Conservation (phyloP, 371 early-diverging fungal genomes). For the Mucor irregularis region DNA sequence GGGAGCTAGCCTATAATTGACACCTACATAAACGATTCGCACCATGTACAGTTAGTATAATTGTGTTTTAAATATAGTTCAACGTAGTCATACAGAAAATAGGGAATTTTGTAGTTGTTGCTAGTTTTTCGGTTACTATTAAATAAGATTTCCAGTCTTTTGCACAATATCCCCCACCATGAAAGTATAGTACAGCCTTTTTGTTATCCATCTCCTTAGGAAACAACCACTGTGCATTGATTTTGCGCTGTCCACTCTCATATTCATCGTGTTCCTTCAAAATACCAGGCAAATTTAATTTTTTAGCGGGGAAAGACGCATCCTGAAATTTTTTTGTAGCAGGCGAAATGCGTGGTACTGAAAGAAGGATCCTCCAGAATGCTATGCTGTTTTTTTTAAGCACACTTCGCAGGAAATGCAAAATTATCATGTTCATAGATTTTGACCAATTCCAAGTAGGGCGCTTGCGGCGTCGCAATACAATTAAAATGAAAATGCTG, state of each 20-base stretch:
- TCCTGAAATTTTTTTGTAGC: background rate
- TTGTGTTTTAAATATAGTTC: background rate
- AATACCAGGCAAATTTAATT: constrained; percentile 8
- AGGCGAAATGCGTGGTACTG: background rate
- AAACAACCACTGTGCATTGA: constrained; percentile 17
- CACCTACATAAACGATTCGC: constrained; percentile 28
- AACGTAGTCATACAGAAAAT: constrained; percentile 35
- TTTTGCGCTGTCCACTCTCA: constrained; percentile 9
- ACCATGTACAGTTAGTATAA: background rate
- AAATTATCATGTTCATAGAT: background rate
- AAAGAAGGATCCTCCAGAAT: background rate
- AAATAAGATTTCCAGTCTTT: constrained; percentile 43
- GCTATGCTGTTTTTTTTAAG: background rate
- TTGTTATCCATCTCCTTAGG: constrained; percentile 7
- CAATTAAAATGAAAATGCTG: background rate
- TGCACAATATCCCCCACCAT: constrained; percentile 58
- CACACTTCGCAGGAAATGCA: background rate
- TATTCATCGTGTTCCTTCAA: constrained; percentile 1
- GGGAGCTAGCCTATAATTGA: constrained; percentile 43
- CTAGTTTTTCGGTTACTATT: constrained; percentile 36
- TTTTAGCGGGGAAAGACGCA: background rate
- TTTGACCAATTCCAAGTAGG: constrained; percentile 7
- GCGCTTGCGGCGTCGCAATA: constrained; percentile 1
- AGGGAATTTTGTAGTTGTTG: constrained; percentile 28
- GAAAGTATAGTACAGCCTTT: constrained; percentile 55